Conservation (phyloP, 345 rosid species). For the Corchorus olitorius region DNA sequence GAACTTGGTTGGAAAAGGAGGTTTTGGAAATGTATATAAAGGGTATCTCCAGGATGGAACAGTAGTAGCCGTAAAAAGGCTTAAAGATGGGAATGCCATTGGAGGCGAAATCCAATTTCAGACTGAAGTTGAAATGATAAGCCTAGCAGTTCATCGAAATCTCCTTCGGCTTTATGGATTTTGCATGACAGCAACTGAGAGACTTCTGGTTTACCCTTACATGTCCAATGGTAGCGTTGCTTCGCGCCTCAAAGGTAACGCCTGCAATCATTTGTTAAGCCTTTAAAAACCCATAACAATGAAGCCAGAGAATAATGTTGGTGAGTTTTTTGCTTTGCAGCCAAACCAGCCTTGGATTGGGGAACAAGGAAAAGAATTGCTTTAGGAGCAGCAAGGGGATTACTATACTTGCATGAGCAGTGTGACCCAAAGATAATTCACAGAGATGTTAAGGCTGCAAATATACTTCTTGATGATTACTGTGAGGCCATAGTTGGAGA, state of each 20-base stretch:
- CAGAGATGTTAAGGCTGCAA: conserved; percentile 96
- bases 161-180: conserved; percentile 83
- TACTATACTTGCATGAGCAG: conserved; percentile 89
- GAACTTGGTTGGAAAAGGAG: conserved; percentile 87
- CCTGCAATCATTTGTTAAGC: not conserved
- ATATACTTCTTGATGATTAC: conserved; percentile 82
- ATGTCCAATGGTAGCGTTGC: conserved; percentile 98
- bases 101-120: conserved; percentile 90
- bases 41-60: conserved; percentile 82
- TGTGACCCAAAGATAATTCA: conserved; percentile 98
- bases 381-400: conserved; percentile 91
- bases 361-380: conserved; percentile 87
- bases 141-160: conserved; percentile 89
- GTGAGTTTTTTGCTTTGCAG: conserved; percentile 35
- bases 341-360: conserved; percentile 86
- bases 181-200: conserved; percentile 73
- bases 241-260: conserved; percentile 80
- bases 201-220: conserved; percentile 88
- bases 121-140: conserved; percentile 93
- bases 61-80: conserved; percentile 78
- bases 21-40: conserved; percentile 92
- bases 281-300: not conserved
- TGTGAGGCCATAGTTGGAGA: conserved; percentile 93
- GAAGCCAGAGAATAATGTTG: conserved; percentile 5
- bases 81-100: conserved; percentile 64